A percentile compares a stretch with the other conserved stretches of the same genome.
phyloP scores from a whole-genome alignment of 2,329 filamentous ascomycete species.

The Alternaria conjuncta region DNA sequence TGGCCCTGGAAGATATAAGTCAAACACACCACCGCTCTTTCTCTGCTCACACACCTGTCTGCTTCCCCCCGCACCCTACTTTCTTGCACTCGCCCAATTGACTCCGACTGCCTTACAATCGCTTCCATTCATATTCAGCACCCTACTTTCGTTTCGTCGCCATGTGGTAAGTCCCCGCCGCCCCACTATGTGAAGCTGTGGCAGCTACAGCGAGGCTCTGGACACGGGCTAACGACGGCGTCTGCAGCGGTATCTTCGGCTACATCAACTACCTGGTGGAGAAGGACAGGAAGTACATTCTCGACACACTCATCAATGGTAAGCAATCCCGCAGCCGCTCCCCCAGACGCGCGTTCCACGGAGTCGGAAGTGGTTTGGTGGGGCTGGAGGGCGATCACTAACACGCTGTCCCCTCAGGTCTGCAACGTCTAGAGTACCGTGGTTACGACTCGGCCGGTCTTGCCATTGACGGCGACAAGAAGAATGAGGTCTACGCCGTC shows the following conservation, averaged over 20 bases:
- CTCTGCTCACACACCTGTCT: slow-evolving; percentile 34
- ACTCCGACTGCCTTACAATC: slow-evolving; percentile 30
- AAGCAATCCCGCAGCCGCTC: slow-evolving; percentile 48
- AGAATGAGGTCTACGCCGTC: slow-evolving; percentile 95
- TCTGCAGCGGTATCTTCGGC: slow-evolving; percentile 85
- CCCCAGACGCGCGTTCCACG: slow-evolving; percentile 8
- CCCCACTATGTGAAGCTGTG: slow-evolving; percentile 21
- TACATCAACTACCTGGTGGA: slow-evolving; percentile 99
- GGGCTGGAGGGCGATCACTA: slow-evolving; percentile 25
- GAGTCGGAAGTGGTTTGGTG: slow-evolving; percentile 3
- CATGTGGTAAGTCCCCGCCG: slow-evolving; percentile 47
- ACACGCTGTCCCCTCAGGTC: slow-evolving; percentile 63
- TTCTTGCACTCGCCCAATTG: slow-evolving; percentile 23
- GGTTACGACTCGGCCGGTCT: slow-evolving; percentile 98
- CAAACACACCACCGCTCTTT: slow-evolving; percentile 46
- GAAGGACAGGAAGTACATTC: slow-evolving; percentile 96
- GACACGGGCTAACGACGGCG: slow-evolving; percentile 22
- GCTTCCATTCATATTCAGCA: slow-evolving; percentile 33
- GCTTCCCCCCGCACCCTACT: slow-evolving; percentile 19
- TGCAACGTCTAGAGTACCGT: slow-evolving; percentile 95
- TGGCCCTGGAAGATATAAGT: slow-evolving; percentile 43
- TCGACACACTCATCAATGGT: slow-evolving; percentile 97
- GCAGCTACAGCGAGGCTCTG: background rate
- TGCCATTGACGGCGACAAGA: slow-evolving; percentile 96
- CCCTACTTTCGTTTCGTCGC: slow-evolving; percentile 38